These are phyloP conservation scores for Bryoerythrophyllum caledonicum DNA, from an alignment of 225 moss, liverwort and hornwort species.

Conservation along the genomic window DNA sequence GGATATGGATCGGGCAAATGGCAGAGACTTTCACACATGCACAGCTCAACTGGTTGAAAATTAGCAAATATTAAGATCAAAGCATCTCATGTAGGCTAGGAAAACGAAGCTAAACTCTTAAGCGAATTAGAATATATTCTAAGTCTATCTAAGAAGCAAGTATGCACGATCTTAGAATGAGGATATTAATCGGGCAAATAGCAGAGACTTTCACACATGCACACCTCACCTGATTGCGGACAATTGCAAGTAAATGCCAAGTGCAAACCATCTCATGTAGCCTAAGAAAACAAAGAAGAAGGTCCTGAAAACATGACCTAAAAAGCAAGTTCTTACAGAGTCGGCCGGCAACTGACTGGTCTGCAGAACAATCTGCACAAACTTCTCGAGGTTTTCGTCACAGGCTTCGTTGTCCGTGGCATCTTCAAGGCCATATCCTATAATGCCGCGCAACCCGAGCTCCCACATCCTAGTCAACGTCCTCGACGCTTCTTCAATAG, in stretches of 20 bases:
- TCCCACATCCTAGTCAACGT: constrained; percentile 83
- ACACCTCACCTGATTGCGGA: constrained; percentile 63
- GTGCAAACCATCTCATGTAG: neutral
- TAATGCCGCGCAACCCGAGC: constrained; percentile 71
- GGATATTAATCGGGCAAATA: constrained; percentile 66
- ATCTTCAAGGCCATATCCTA: constrained; percentile 88
- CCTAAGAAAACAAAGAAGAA: neutral
- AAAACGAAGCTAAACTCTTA: no score
- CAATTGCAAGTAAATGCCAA: constrained; percentile 3
- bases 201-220: constrained; percentile 79
- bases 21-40: constrained; percentile 80
- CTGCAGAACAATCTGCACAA: constrained; percentile 62
- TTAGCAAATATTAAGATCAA: no score
- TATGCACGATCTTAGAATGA: constrained; percentile 35
- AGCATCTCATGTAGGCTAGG: no score
- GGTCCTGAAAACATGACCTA: neutral
- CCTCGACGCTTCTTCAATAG: constrained; percentile 59
- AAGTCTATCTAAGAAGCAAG: no score
- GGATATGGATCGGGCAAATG: constrained; percentile 68
- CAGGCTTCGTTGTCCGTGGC: constrained; percentile 69
- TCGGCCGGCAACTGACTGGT: constrained; percentile 62
- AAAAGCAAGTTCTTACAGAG: constrained; percentile 59
- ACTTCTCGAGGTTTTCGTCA: constrained; percentile 65
- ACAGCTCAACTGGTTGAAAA: constrained; percentile 62
- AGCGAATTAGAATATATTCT: no score